Conservation (phyloP, 1,284 basidiomycete genomes). For the Boletus semigastroideus region DNA sequence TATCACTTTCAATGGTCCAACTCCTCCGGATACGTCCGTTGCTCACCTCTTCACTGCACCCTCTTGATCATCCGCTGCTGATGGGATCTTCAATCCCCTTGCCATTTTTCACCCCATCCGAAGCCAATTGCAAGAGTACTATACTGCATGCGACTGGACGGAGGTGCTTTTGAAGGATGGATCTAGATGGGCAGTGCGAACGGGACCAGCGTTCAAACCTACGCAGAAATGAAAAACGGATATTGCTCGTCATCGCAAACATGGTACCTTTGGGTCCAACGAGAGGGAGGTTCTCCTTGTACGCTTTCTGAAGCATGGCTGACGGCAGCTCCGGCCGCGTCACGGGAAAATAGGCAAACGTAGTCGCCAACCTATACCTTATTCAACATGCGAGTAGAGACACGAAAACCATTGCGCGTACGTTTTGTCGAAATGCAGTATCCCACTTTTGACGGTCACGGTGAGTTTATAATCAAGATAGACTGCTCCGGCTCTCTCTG, state of each 20-base stretch:
- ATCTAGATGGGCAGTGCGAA: too few relatives aligned
- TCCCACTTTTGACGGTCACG: slow-evolving; percentile 46
- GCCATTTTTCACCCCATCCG: too few relatives aligned
- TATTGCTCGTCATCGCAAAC: not conserved
- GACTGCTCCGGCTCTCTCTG: slow-evolving; percentile 43
- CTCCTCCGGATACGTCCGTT: too few relatives aligned
- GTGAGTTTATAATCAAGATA: slow-evolving; percentile 51
- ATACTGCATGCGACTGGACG: too few relatives aligned
- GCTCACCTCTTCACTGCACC: too few relatives aligned
- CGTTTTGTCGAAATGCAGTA: slow-evolving; percentile 43
- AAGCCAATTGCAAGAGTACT: too few relatives aligned
- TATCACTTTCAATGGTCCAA: too few relatives aligned
- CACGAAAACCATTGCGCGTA: slow-evolving; percentile 21
- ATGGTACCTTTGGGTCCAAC: slow-evolving; percentile 40
- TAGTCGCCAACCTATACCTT: slow-evolving; percentile 24
- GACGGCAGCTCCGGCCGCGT: slow-evolving; percentile 45
- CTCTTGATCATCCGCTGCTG: too few relatives aligned
- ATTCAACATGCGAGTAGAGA: not conserved
- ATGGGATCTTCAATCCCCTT: too few relatives aligned
- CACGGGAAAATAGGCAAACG: slow-evolving; percentile 43
- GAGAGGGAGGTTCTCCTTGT: slow-evolving; percentile 40
- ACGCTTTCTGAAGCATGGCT: slow-evolving; percentile 46
- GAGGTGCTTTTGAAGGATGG: too few relatives aligned
- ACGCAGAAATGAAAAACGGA: not conserved
- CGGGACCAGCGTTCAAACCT: slow-evolving; percentile 45